Percentiles rank a stretch among this genome's conserved stretches.
Conservation (phyloP, 495 filamentous ascomycete genomes). For the Recurvomyces mirabilis region DNA sequence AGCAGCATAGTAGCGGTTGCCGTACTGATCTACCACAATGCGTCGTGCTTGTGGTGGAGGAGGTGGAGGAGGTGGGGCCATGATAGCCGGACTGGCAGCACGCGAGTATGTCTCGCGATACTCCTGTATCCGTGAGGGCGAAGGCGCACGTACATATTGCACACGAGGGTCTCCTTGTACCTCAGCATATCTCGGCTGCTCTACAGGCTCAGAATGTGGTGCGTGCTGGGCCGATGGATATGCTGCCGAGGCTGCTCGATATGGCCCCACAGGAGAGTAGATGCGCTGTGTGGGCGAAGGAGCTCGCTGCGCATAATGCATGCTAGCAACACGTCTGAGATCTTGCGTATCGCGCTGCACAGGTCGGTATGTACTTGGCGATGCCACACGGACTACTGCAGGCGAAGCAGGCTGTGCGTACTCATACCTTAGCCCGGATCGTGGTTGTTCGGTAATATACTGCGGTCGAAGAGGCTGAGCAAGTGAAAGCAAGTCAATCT, state of each 20-base stretch:
- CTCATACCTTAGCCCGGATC: conserved; percentile 14
- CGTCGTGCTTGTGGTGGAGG: conserved; percentile 23
- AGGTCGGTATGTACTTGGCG: conserved; percentile 34
- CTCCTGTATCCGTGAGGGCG: conserved; percentile 38
- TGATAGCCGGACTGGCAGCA: conserved; percentile 20
- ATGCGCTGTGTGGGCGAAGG: conserved; percentile 22
- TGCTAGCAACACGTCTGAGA: conserved; percentile 48
- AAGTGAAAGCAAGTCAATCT: too few species aligned
- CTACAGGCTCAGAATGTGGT: conserved; percentile 21
- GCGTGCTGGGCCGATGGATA: conserved; percentile 13
- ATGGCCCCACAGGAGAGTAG: conserved; percentile 28
- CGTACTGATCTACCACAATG: conserved; percentile 31
- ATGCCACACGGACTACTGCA: conserved; percentile 32
- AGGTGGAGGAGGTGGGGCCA: too few species aligned
- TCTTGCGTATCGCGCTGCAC: conserved; percentile 44
- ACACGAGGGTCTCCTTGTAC: conserved; percentile 32
- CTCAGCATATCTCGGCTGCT: conserved; percentile 49
- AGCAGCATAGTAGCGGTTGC: conserved; percentile 28
- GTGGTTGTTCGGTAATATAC: conserved; percentile 20
- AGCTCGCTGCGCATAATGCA: conserved; percentile 33
- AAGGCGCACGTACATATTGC: conserved; percentile 37
- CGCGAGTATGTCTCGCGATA: conserved; percentile 21
- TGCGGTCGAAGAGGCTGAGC: too few species aligned
- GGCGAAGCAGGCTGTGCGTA: conserved; percentile 33
- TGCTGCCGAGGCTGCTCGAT: conserved; percentile 10